phyloP scores from a whole-genome alignment of 2,329 filamentous ascomycete genomes.

The Fusarium sp. region DNA sequence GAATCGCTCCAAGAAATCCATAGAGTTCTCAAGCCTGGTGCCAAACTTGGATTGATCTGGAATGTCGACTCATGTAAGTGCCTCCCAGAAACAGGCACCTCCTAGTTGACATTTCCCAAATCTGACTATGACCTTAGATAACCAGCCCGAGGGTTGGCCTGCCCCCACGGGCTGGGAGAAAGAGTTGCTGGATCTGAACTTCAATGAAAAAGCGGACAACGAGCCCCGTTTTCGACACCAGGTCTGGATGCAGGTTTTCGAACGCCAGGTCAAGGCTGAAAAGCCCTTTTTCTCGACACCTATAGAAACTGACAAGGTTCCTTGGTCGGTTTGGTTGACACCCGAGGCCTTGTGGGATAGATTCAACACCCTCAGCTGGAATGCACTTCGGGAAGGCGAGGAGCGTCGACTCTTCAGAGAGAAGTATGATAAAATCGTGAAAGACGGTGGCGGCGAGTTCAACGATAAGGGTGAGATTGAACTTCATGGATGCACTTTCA shows the following conservation, averaged over 20 bases:
- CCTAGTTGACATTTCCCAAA: not conserved
- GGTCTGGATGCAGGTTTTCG: conserved; percentile 74
- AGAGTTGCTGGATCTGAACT: conserved; percentile 69
- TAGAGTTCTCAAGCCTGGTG: conserved; percentile 70
- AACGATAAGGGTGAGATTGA: conserved; percentile 73
- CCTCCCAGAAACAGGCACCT: not conserved
- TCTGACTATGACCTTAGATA: conserved; percentile 61
- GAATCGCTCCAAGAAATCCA: conserved; percentile 74
- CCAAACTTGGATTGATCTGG: conserved; percentile 76
- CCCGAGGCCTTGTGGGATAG: conserved; percentile 73
- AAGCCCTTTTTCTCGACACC: conserved; percentile 69
- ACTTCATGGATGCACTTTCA: conserved; percentile 72
- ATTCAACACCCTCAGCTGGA: conserved; percentile 74
- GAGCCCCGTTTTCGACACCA: conserved; percentile 73
- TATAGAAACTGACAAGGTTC: conserved; percentile 62
- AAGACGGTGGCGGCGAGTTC: conserved; percentile 63
- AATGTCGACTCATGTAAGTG: conserved; percentile 76
- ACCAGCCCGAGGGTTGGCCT: conserved; percentile 68
- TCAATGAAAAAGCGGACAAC: conserved; percentile 64
- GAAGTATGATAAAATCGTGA: conserved; percentile 66
- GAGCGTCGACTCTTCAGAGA: conserved; percentile 61
- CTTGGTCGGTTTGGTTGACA: conserved; percentile 63
- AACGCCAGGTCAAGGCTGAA: conserved; percentile 63
- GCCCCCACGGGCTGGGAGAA: conserved; percentile 71
- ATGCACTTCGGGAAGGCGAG: conserved; percentile 68